Percentiles rank a stretch among this genome's conserved stretches.
Evolutionary conservation across 169 alveolate species (phyloP).

Genomic region (Plasmodium gallinaceum): DNA sequence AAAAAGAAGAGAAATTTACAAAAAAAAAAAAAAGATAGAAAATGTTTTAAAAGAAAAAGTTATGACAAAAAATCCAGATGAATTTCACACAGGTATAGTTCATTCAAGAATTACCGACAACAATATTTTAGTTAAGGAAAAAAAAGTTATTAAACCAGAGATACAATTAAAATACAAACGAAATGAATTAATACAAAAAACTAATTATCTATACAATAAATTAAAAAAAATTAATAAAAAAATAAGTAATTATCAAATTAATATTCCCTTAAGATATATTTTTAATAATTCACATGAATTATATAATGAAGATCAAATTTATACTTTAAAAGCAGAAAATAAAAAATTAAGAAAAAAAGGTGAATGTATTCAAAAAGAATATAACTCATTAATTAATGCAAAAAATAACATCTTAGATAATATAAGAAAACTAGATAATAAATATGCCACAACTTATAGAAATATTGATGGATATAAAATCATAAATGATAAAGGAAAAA

Average conservation of each 20-base stretch:
- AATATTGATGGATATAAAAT: conserved; percentile 59
- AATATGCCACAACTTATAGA: conserved; percentile 24
- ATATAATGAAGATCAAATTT: conserved; percentile 45
- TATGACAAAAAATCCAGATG: conserved; percentile 67
- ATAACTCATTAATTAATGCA: conserved; percentile 18
- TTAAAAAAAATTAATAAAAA: conserved; percentile 53
- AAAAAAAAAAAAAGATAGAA: conserved; percentile 60
- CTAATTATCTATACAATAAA: conserved; percentile 10
- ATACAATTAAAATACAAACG: conserved; percentile 29
- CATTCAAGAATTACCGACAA: conserved; percentile 47
- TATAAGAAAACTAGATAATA: conserved; percentile 39
- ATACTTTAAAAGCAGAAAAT: conserved; percentile 45
- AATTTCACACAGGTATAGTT: conserved; percentile 69
- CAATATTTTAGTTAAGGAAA: conserved; percentile 31
- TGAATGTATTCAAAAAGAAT: conserved; percentile 18
- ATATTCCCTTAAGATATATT: conserved; percentile 46
- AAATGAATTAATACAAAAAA: conserved; percentile 17
- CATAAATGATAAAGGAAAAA: conserved; percentile 1
- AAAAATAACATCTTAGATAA: conserved; percentile 21
- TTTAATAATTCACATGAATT: conserved; percentile 68
- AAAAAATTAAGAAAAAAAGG: conserved; percentile 52
- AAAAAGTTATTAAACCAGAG: conserved; percentile 12
- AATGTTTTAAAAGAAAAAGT: conserved; percentile 65
- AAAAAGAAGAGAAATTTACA: conserved; percentile 65
- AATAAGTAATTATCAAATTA: conserved; percentile 23